Evolutionary conservation across 2,329 filamentous ascomycete genomes (phyloP), one percentile per base, ranked within the genome.

Genomic region (Coniosporium tulheliwenetii): DNA sequence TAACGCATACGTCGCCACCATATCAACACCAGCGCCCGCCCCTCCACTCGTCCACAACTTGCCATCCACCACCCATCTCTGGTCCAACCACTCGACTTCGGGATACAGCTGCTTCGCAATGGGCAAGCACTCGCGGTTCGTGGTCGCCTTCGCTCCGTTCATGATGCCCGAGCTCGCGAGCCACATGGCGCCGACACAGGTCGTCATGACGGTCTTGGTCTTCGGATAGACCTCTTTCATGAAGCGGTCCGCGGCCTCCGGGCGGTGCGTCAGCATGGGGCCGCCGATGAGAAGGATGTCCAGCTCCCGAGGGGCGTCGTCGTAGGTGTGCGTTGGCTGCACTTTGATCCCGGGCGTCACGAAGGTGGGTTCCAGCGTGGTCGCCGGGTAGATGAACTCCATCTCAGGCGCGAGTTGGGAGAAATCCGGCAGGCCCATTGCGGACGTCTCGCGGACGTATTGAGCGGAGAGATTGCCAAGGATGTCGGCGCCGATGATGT

Each of bases 261-360:
- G 52, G 2, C 59, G 56, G 4, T 50, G 50, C 4, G 26, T 43
- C 0, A 51, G 56, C 15, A 54, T 40, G 5, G 60, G 56, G 0
- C 63, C 62, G 37, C 60, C 62, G 9, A 60, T 47, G 29, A 65
- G 33, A 2, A 65, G 45, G 31, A 65, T 58, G 31, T 65, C 62
- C 5, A 65, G 51, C 36, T 65, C 61, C 5, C 60, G 52, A 2
- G 62, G 63, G 8, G 57, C 61, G 36, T 48, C 55, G 34, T 59
- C 58, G 48, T 65, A 65, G 2, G 61, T 64, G 37, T 56, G 47
- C 30, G 57, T 62, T 3, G 62, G 61, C 13, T 52, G 33, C 47
- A 59, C 54, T 38, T 44, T 49, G 47, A 63, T 50, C 7, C 51
- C 48, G 1, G 55, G 52, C 0, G 56, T 62, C 29, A 52, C 50